Evolutionary conservation across 129 eudicot species (phyloP).

Genomic region (Daucus carota): DH1_v3.0 NC_030387.2:14891501-14892000

Average conservation of each 20-base stretch:
- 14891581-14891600: slow-evolving; percentile 44
- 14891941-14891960: slow-evolving; percentile 17
- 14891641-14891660: slow-evolving; percentile 54
- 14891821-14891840: slow-evolving; percentile 12
- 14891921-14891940: slow-evolving; percentile 19
- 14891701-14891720: slow-evolving; percentile 71
- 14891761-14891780: slow-evolving; percentile 75
- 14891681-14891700: slow-evolving; percentile 72
- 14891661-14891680: slow-evolving; percentile 42
- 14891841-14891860: slow-evolving; percentile 34
- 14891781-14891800: slow-evolving; percentile 35
- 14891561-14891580: slow-evolving; percentile 68
- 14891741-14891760: slow-evolving; percentile 94
- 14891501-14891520: slow-evolving; percentile 89
- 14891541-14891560: slow-evolving; percentile 92
- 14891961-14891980: neutral
- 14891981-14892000: neutral
- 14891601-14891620: slow-evolving; percentile 49
- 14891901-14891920: neutral
- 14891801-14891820: slow-evolving; percentile 12
- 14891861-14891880: slow-evolving; percentile 24
- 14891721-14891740: slow-evolving; percentile 83
- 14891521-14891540: slow-evolving; percentile 77
- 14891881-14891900: neutral
- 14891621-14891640: slow-evolving; percentile 95